Evolutionary conservation across 2,329 filamentous ascomycete species (phyloP).

Genomic region (Fusarium floridanum): DNA sequence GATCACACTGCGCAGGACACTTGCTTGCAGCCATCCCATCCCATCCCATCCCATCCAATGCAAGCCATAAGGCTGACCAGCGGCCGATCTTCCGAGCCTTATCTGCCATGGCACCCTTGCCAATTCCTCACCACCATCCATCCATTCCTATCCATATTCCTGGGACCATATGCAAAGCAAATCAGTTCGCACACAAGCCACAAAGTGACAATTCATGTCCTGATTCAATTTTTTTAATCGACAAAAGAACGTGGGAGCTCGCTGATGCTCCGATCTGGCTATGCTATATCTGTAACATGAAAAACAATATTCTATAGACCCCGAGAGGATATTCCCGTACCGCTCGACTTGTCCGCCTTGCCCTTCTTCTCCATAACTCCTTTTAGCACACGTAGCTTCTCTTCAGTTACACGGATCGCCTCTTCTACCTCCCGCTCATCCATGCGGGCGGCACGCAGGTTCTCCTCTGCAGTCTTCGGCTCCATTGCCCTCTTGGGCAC

Average conservation of each 20-base stretch:
- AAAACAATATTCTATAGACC: slow-evolving; percentile 40
- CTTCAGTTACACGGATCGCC: slow-evolving; percentile 87
- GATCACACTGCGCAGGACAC: background rate
- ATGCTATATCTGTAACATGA: slow-evolving; percentile 39
- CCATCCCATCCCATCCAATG: background rate
- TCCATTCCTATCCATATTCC: background rate
- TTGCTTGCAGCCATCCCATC: background rate
- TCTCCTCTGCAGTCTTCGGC: slow-evolving; percentile 70
- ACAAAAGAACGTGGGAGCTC: slow-evolving; percentile 46
- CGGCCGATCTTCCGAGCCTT: slow-evolving; percentile 1
- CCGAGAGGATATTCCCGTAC: slow-evolving; percentile 29
- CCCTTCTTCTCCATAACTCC: slow-evolving; percentile 70
- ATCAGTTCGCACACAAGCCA: background rate
- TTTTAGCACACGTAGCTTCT: slow-evolving; percentile 83
- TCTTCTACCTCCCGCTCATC: slow-evolving; percentile 80
- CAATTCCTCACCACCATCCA: background rate
- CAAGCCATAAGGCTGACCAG: slow-evolving; percentile 27
- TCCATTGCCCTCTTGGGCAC: slow-evolving; percentile 64
- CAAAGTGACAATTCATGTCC: background rate
- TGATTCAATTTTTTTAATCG: slow-evolving; percentile 17
- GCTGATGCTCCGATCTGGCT: slow-evolving; percentile 38
- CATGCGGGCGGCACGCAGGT: slow-evolving; percentile 71
- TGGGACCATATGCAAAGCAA: background rate
- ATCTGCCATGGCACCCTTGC: background rate
- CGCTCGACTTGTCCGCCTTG: slow-evolving; percentile 24